A percentile compares a stretch with the other conserved stretches of the same genome.
Evolutionary conservation across 106 monocot species (phyloP).

Genomic region (Chionographis japonica): DNA sequence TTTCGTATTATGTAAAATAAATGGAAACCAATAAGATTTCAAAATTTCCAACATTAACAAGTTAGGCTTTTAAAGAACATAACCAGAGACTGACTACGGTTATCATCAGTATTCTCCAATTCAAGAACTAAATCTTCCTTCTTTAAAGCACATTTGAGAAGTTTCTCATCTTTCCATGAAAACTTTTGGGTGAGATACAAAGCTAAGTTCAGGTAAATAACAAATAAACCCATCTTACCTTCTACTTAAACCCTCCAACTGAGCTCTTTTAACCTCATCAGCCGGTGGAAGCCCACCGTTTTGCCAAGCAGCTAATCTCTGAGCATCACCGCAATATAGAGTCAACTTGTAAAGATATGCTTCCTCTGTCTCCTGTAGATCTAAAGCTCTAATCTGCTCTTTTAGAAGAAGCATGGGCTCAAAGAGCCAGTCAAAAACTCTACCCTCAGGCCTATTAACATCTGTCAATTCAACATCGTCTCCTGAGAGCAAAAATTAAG

Average conservation of each 20-base stretch:
- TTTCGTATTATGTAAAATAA: no score
- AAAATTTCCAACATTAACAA: background rate
- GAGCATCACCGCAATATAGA: conserved; percentile 29
- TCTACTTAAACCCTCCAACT: conserved; percentile 27
- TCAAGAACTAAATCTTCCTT: no score
- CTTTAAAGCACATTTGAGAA: no score
- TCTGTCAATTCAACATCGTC: conserved; percentile 27
- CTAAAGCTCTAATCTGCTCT: conserved; percentile 28
- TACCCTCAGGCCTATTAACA: conserved; percentile 35
- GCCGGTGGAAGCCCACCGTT: conserved; percentile 31
- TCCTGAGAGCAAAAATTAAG: conserved; percentile 14
- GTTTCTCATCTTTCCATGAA: no score
- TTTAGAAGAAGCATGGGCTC: conserved; percentile 38
- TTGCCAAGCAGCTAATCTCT: conserved; percentile 17
- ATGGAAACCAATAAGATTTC: background rate
- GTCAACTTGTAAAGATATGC: conserved; percentile 34
- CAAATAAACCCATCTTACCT: conserved; percentile 4
- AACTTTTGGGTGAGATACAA: background rate
- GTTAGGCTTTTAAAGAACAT: no score
- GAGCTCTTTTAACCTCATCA: conserved; percentile 28
- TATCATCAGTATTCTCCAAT: no score
- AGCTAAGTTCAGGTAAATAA: background rate
- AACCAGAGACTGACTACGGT: no score
- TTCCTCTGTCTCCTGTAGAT: conserved; percentile 24
- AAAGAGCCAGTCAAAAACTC: conserved; percentile 37